These are phyloP conservation scores for Tetrapisispora fleetii DNA, from an alignment of 805 yeast species.

Conservation along the genomic window DNA sequence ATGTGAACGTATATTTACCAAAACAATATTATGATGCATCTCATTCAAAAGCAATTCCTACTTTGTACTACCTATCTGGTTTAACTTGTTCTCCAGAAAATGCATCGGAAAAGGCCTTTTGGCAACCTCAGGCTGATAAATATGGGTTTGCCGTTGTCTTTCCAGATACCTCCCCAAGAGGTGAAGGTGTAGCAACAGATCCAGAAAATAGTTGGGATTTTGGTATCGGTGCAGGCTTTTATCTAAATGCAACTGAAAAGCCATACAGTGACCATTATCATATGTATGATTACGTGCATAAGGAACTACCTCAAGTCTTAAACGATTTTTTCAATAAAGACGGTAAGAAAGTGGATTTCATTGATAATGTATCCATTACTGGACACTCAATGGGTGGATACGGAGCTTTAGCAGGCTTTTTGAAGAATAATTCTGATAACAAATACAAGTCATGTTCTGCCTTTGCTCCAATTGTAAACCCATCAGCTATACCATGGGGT, in stretches of 20 bases:
- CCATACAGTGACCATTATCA: slow-evolving; percentile 67
- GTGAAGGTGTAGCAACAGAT: slow-evolving; percentile 70
- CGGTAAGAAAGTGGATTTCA: slow-evolving; percentile 46
- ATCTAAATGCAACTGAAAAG: slow-evolving; percentile 68
- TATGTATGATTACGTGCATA: slow-evolving; percentile 76
- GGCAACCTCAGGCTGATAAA: slow-evolving; percentile 70
- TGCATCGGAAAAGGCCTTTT: slow-evolving; percentile 86
- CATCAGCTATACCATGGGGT: slow-evolving; percentile 78
- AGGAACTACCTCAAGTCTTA: slow-evolving; percentile 55
- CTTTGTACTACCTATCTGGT: slow-evolving; percentile 73
- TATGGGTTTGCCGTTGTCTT: slow-evolving; percentile 81
- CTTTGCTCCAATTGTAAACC: slow-evolving; percentile 84
- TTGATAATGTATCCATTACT: slow-evolving; percentile 55
- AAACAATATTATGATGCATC: slow-evolving; percentile 31
- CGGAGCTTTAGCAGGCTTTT: slow-evolving; percentile 70
- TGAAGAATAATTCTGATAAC: slow-evolving; percentile 52
- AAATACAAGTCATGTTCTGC: slow-evolving; percentile 72
- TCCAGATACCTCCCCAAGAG: slow-evolving; percentile 97
- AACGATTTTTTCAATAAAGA: slow-evolving; percentile 27
- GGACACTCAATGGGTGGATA: slow-evolving; percentile 99
- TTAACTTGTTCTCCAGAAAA: slow-evolving; percentile 89
- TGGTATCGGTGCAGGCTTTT: slow-evolving; percentile 94
- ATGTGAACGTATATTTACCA: slow-evolving; percentile 77
- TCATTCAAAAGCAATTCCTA: slow-evolving; percentile 43
- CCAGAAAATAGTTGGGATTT: slow-evolving; percentile 59